Conservation (phyloP, 805 yeast species). For the Yamadazyma ubonensis region DNA sequence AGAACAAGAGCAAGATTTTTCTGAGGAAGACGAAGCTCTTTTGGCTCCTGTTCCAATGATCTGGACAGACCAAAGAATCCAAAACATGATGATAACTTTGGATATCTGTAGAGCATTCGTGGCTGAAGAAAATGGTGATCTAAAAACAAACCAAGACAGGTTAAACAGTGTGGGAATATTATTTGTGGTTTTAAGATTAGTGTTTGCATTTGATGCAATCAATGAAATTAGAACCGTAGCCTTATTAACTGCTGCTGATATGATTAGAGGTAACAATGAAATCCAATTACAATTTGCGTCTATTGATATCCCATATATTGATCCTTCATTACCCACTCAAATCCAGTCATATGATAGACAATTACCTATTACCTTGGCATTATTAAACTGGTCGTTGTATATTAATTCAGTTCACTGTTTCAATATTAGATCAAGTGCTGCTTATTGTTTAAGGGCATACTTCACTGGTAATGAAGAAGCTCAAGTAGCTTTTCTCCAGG, state of each 20-base stretch:
- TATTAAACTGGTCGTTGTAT: constrained; percentile 78
- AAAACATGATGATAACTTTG: constrained; percentile 63
- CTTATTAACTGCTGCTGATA: constrained; percentile 71
- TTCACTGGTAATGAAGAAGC: constrained; percentile 63
- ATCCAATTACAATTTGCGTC: constrained; percentile 72
- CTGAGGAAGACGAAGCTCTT: constrained; percentile 22
- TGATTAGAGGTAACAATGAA: constrained; percentile 63
- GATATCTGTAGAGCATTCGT: constrained; percentile 75
- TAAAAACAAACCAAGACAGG: constrained; percentile 58
- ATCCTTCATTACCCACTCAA: constrained; percentile 59
- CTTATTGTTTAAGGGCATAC: constrained; percentile 63
- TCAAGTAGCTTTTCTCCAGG: constrained; percentile 59
- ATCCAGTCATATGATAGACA: constrained; percentile 31
- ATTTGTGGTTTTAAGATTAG: constrained; percentile 63
- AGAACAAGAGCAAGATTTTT: constrained; percentile 25
- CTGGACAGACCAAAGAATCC: constrained; percentile 77
- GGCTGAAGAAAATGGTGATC: constrained; percentile 64
- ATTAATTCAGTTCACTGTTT: constrained; percentile 83
- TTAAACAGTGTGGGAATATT: constrained; percentile 63
- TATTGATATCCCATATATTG: constrained; percentile 90
- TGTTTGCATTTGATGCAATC: constrained; percentile 66
- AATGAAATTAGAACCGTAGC: constrained; percentile 66
- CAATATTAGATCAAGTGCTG: constrained; percentile 75
- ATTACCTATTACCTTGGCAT: constrained; percentile 70
- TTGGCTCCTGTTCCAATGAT: constrained; percentile 40